Evolutionary conservation across 139 green algal species (phyloP), one percentile per base, ranked within the genome.

Genomic region (Chlorella sp.): DNA sequence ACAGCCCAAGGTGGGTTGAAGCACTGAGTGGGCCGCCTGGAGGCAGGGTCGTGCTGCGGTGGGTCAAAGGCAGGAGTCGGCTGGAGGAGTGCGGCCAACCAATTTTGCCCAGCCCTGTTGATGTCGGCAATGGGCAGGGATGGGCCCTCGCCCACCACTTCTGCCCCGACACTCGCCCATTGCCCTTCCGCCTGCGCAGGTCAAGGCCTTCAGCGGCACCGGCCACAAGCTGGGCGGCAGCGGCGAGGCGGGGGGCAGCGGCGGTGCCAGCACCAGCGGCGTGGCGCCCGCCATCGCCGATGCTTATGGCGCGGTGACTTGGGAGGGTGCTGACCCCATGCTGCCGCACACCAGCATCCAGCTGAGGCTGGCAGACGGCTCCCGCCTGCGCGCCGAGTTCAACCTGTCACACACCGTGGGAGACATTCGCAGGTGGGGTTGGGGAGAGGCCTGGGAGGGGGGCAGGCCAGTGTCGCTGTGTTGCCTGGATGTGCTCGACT

Each of bases 281-380:
- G n/a, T n/a, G 14, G 65, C n/a, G 5, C 34, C 69, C 36, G 69
- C 38, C 17, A 41, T 41, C 20, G 69, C 69, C 38, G 36, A n/a
- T 22, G 69, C 69, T 1, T 26, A 38, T 19, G 74, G 62, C 7
- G 51, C 67, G 65, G 51, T 56, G 26, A 43, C 44, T 0, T 98
- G 95, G 95, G 77, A 87, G 72, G 95, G 95, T 9, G 86, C 94
- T 20, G 90, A 98, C 62, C 92, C 95, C 68, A 82, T 62, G 3
- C 69, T 90, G 87, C 95, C 95, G 34, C 92, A 86, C 51, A 98
- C 95, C 2, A 95, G 91, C 17, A 87, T 98, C 44, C 95, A 98
- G 93, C 85, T 98, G n/a, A 86, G 95, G 0, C 87, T 98, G 84
- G 86, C 88, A 17, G 95, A 98, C 80, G 95, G 95, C 58, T 92